These are phyloP conservation scores for Venturia aucupariae DNA, from an alignment of 2,329 filamentous ascomycete species.

Conservation along the genomic window DNA sequence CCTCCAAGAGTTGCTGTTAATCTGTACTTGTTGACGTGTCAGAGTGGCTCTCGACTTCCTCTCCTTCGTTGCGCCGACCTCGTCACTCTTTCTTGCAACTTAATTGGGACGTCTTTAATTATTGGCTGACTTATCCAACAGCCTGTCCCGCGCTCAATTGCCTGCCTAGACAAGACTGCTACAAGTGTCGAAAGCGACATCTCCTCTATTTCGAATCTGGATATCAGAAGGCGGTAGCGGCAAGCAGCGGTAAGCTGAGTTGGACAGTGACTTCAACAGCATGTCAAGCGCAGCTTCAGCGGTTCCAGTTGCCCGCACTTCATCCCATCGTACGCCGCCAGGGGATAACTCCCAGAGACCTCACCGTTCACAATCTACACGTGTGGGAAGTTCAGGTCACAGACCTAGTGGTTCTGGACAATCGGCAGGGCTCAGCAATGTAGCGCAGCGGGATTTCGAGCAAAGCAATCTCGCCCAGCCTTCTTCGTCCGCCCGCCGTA, in stretches of 20 bases:
- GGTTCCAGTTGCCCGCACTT: conserved; percentile 40
- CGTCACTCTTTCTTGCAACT: background rate
- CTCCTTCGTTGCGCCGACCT: background rate
- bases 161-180: background rate
- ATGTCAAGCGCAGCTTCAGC: conserved; percentile 36
- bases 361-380: conserved; percentile 37
- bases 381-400: conserved; percentile 26
- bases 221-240: background rate
- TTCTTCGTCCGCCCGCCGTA: conserved; percentile 48
- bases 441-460: conserved; percentile 64
- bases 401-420: conserved; percentile 27
- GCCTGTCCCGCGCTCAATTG: background rate
- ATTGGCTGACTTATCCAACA: background rate
- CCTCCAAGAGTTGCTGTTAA: background rate
- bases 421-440: conserved; percentile 40
- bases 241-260: background rate
- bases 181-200: background rate
- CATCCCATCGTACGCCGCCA: conserved; percentile 24
- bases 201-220: background rate
- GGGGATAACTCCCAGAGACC: conserved; percentile 25
- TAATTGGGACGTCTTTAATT: background rate
- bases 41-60: background rate
- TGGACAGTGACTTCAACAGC: background rate
- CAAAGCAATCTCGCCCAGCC: conserved; percentile 53
- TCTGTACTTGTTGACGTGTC: background rate